These are phyloP conservation scores for Limonium bicolor DNA, from an alignment of 148 eudicot genomes.

Conservation along the genomic window DNA sequence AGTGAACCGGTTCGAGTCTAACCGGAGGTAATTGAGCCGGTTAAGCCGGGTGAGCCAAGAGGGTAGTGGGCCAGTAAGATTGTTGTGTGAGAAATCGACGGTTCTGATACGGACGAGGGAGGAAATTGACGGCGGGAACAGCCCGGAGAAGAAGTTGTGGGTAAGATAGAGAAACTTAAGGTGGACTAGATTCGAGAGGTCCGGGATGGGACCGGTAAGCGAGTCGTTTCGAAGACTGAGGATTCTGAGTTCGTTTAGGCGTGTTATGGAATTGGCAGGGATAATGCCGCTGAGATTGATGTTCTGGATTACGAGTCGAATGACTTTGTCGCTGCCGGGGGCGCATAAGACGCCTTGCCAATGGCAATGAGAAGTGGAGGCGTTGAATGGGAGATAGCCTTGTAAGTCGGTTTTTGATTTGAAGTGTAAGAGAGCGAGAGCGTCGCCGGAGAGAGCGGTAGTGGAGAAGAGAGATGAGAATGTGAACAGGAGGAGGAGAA, in stretches of 20 bases:
- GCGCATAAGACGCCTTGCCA: slow-evolving; percentile 37
- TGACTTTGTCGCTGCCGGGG: slow-evolving; percentile 2
- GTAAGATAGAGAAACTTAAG: slow-evolving; percentile 28
- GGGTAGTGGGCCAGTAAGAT: slow-evolving; percentile 21
- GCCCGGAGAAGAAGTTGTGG: slow-evolving; percentile 23
- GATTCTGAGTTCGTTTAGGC: slow-evolving; percentile 37
- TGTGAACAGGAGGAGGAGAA: background rate
- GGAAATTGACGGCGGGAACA: slow-evolving; percentile 19
- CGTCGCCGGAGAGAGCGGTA: slow-evolving; percentile 14
- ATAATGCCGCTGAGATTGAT: slow-evolving; percentile 17
- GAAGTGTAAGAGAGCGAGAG: slow-evolving; percentile 23
- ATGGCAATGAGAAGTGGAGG: slow-evolving; percentile 17
- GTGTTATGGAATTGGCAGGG: slow-evolving; percentile 21
- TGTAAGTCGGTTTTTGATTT: slow-evolving; percentile 24
- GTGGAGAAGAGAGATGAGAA: background rate
- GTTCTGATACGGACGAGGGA: slow-evolving; percentile 25
- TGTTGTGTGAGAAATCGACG: slow-evolving; percentile 34
- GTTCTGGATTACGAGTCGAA: slow-evolving; percentile 24
- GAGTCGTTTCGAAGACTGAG: slow-evolving; percentile 40
- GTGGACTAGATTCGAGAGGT: slow-evolving; percentile 23
- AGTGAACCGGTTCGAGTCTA: slow-evolving; percentile 20
- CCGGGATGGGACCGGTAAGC: slow-evolving; percentile 35
- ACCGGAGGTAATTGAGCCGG: slow-evolving; percentile 19
- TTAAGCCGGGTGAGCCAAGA: slow-evolving; percentile 10
- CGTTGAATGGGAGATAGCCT: slow-evolving; percentile 18